Percentiles rank a stretch among this genome's conserved stretches.
phyloP scores from a whole-genome alignment of 2,329 filamentous ascomycete species.

The Teratosphaeria gauchensis region DNA sequence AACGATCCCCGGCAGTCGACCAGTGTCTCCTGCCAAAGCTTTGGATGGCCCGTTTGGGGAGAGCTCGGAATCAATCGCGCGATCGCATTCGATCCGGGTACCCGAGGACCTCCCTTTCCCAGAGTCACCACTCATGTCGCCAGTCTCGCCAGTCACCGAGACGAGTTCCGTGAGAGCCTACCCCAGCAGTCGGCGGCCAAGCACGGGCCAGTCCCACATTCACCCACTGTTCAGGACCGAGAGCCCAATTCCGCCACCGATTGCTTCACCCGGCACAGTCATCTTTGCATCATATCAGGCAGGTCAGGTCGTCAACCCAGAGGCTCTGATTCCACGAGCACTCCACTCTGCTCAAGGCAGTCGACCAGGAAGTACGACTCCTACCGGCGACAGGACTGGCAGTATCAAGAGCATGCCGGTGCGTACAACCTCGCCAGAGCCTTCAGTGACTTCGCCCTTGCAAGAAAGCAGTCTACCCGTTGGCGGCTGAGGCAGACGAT shows the following conservation, averaged over 20 bases:
- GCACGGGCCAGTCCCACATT: constrained; percentile 52
- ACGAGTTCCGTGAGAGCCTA: neutral
- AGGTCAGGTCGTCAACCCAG: constrained; percentile 47
- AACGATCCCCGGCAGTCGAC: constrained; percentile 60
- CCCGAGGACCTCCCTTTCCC: constrained; percentile 6
- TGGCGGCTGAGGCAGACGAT: neutral
- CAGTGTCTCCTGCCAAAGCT: constrained; percentile 52
- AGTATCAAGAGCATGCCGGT: constrained; percentile 12
- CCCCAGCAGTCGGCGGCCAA: constrained; percentile 18
- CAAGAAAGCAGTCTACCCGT: neutral
- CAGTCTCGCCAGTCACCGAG: neutral
- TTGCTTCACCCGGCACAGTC: constrained; percentile 58
- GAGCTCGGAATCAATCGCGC: neutral
- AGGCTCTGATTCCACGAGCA: constrained; percentile 13
- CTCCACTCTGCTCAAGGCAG: constrained; percentile 11
- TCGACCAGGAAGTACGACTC: constrained; percentile 2
- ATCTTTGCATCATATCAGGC: constrained; percentile 62
- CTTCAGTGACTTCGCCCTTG: constrained; percentile 5
- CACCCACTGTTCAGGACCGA: constrained; percentile 69
- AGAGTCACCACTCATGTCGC: constrained; percentile 5
- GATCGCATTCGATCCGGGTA: neutral
- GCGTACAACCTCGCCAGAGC: constrained; percentile 7
- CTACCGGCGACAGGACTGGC: neutral
- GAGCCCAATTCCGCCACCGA: constrained; percentile 55
- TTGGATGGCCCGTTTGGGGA: constrained; percentile 42